These are phyloP conservation scores for Vigna nakashimae DNA, from an alignment of 306 rosid species.

Conservation along the genomic window DNA sequence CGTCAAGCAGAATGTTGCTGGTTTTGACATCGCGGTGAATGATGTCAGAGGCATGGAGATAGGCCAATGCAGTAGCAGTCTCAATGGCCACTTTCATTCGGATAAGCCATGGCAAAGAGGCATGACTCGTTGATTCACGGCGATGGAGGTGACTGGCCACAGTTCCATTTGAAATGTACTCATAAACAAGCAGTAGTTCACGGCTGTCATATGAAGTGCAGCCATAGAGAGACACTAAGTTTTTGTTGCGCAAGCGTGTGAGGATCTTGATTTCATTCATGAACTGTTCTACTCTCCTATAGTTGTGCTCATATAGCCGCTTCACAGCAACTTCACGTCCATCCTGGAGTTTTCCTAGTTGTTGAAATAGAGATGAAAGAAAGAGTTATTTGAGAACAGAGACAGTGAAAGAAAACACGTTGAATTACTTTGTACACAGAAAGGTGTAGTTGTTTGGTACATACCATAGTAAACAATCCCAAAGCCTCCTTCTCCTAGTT, in stretches of 20 bases:
- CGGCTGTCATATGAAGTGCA: slow-evolving; percentile 56
- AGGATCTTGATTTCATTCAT: slow-evolving; percentile 71
- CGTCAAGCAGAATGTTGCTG: slow-evolving; percentile 71
- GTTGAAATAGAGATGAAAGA: neutral
- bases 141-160: neutral
- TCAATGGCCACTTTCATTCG: slow-evolving; percentile 67
- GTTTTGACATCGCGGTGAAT: slow-evolving; percentile 81
- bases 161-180: slow-evolving; percentile 47
- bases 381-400: neutral
- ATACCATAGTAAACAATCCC: slow-evolving; percentile 54
- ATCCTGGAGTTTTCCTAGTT: slow-evolving; percentile 58
- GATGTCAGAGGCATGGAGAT: slow-evolving; percentile 74
- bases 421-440: neutral
- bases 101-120: slow-evolving; percentile 46
- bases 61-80: slow-evolving; percentile 66
- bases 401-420: neutral
- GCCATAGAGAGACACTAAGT: slow-evolving; percentile 72
- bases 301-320: slow-evolving; percentile 53
- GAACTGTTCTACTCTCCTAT: slow-evolving; percentile 60
- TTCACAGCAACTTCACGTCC: slow-evolving; percentile 76
- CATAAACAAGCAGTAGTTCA: slow-evolving; percentile 52
- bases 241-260: slow-evolving; percentile 59
- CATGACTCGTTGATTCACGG: neutral
- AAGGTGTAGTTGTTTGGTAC: neutral
- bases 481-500: slow-evolving; percentile 69